Evolutionary conservation across 2,329 filamentous ascomycete genomes (phyloP), one percentile per base, ranked within the genome.

Genomic region (Aureobasidium sp.): DNA sequence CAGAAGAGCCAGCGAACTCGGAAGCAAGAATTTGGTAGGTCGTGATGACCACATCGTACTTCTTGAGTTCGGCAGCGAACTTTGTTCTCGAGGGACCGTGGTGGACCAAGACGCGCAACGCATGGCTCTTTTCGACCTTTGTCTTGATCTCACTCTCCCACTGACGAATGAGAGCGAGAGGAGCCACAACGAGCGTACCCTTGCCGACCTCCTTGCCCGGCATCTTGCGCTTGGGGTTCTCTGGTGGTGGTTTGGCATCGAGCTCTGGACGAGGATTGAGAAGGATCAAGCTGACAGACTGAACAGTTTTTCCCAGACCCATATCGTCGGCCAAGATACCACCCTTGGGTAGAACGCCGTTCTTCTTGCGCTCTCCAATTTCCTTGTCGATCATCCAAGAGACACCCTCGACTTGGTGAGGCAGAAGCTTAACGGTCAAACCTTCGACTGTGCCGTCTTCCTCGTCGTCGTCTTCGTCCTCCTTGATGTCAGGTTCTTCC

Each of bases 301-400:
- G 94, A 15, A 99, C 83, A 0, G 94, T 99, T 80, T 99, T 99
- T 63, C 94, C 94, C 15, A 97, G 79, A 67, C 93, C 93, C 93
- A 97, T 95, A 67, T 99, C 94, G 70, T 99, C 94, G 20, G 94
- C 94, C 39, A 99, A 82, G 65, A 99, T 96, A 20, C 94, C 94
- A 39, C 94, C 94, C 68, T 95, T 94, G 34, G 93, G 91, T 11
- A 95, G 83, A 0, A 85, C 80, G 4, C 83, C 84, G 62, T 89
- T 90, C 68, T 87, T 88, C 77, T 94, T 96, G 64, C 89, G 86
- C 20, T 86, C 86, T 2, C 93, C 92, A 12, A 91, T 86, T 76
- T 99, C 94, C 69, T 95, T 91, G 63, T 92, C 89, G 62, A 84
- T 87, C 91, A 99, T 96, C 93, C 94, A 99, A 62, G 87, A 85